These are phyloP conservation scores for Plicaturopsis crispa DNA, from an alignment of 768 basidiomycete species.

Conservation along the genomic window DNA sequence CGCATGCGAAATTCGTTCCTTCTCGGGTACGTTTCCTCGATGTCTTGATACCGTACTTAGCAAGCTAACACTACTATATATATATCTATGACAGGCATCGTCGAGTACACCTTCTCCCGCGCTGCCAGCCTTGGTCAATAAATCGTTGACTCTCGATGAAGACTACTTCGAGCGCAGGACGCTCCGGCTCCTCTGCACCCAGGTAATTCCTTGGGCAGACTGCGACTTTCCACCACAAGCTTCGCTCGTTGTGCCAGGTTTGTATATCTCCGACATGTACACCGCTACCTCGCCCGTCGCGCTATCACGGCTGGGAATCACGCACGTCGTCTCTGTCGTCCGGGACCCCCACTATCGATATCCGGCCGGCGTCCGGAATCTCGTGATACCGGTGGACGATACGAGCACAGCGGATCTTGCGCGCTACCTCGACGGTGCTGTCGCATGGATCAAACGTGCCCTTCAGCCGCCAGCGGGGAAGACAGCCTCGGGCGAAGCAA, in stretches of 20 bases:
- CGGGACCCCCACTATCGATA: conserved; percentile 39
- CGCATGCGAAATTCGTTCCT: no score
- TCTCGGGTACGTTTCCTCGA: no score
- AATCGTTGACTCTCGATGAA: conserved; percentile 12
- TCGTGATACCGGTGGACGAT: conserved; percentile 11
- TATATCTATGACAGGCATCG: no score
- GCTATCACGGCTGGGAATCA: conserved; percentile 31
- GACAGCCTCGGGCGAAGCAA: conserved; percentile 20
- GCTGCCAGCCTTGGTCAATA: no score
- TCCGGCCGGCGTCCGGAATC: conserved; percentile 20
- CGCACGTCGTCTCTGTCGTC: conserved; percentile 53
- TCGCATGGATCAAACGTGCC: conserved; percentile 56
- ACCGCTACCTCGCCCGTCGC: conserved; percentile 24
- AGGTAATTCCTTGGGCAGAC: conserved; percentile 11
- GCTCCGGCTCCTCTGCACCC: conserved; percentile 11
- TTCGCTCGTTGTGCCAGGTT: conserved; percentile 19
- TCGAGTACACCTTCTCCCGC: no score
- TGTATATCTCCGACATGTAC: conserved; percentile 18
- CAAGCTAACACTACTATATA: no score
- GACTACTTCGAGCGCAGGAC: conserved; percentile 14
- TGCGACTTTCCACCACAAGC: conserved; percentile 17
- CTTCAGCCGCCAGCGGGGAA: no score
- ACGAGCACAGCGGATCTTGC: conserved; percentile 29
- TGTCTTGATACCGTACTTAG: no score
- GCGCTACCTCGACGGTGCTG: conserved; percentile 52